Evolutionary conservation across 2,329 filamentous ascomycete genomes (phyloP).

Genomic region (Fusarium haematococcum): DNA sequence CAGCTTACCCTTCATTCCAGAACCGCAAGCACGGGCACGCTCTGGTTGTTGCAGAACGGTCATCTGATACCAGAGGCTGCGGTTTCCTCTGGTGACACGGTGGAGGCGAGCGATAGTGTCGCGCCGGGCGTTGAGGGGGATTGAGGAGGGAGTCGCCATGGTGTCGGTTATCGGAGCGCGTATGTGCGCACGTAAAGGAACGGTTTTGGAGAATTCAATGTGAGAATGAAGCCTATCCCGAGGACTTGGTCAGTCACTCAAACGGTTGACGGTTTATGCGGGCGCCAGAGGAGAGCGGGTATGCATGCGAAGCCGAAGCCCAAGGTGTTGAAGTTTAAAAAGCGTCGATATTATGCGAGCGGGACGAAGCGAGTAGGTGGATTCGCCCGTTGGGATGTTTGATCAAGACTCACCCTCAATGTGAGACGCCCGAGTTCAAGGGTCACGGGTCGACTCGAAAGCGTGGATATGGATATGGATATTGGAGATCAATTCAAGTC

Average conservation of each 20-base stretch:
- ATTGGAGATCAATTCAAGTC: slow-evolving; percentile 22
- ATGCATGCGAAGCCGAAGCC: slow-evolving; percentile 21
- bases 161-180: slow-evolving; percentile 29
- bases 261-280: slow-evolving; percentile 12
- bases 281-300: not conserved
- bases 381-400: slow-evolving; percentile 18
- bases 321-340: slow-evolving; percentile 18
- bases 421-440: slow-evolving; percentile 28
- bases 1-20: slow-evolving; percentile 88
- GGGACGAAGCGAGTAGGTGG: slow-evolving; percentile 4
- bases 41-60: slow-evolving; percentile 94
- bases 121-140: slow-evolving; percentile 45
- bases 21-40: slow-evolving; percentile 93
- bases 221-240: slow-evolving; percentile 22
- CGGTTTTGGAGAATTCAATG: slow-evolving; percentile 13
- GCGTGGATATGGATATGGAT: not conserved
- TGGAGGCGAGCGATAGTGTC: slow-evolving; percentile 61
- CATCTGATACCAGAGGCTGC: slow-evolving; percentile 83
- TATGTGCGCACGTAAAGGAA: slow-evolving; percentile 20
- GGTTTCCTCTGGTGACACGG: slow-evolving; percentile 75
- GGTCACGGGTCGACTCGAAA: slow-evolving; percentile 14
- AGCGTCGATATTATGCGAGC: not conserved
- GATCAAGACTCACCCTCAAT: slow-evolving; percentile 36
- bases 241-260: slow-evolving; percentile 20
- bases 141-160: slow-evolving; percentile 50